These are phyloP conservation scores for Scenedesmus sp. DNA, from an alignment of 163 green algal genomes.

Conservation along the genomic window DNA sequence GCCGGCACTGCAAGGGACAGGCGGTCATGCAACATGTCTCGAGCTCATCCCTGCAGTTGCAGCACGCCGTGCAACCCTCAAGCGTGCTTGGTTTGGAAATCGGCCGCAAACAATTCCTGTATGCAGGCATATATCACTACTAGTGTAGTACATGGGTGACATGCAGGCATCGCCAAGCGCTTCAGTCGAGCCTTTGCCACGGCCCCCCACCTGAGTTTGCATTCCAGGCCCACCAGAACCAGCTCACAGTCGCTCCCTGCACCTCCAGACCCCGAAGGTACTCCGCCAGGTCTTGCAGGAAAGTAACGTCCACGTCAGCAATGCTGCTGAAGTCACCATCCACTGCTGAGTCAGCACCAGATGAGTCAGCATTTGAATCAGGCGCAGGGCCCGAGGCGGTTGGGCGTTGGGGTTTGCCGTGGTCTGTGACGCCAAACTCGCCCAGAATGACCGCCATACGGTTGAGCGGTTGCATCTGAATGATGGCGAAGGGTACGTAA, in stretches of 20 bases:
- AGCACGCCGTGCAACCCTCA: too few species aligned
- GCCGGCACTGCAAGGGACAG: neutral
- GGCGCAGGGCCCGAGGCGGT: neutral
- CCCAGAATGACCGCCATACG: slow-evolving; percentile 2
- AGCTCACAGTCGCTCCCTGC: neutral
- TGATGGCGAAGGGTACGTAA: too few species aligned
- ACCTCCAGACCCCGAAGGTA: neutral
- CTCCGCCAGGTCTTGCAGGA: slow-evolving; percentile 25
- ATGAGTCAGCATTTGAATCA: too few species aligned
- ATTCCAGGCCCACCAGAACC: slow-evolving; percentile 49
- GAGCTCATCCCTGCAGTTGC: neutral
- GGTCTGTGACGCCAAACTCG: slow-evolving; percentile 20
- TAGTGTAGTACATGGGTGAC: too few species aligned
- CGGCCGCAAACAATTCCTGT: too few species aligned
- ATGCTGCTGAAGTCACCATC: slow-evolving; percentile 1
- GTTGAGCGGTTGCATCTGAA: neutral
- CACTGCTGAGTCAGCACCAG: neutral
- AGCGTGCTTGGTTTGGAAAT: too few species aligned
- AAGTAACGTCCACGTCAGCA: neutral
- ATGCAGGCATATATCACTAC: too few species aligned
- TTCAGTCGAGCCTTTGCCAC: too few species aligned
- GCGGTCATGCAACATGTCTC: neutral
- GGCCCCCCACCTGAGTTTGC: slow-evolving; percentile 36
- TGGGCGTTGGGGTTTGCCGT: neutral
- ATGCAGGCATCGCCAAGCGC: too few species aligned